phyloP scores from a whole-genome alignment of 306 rosid genomes.

The Quercus agrifolia region DNA sequence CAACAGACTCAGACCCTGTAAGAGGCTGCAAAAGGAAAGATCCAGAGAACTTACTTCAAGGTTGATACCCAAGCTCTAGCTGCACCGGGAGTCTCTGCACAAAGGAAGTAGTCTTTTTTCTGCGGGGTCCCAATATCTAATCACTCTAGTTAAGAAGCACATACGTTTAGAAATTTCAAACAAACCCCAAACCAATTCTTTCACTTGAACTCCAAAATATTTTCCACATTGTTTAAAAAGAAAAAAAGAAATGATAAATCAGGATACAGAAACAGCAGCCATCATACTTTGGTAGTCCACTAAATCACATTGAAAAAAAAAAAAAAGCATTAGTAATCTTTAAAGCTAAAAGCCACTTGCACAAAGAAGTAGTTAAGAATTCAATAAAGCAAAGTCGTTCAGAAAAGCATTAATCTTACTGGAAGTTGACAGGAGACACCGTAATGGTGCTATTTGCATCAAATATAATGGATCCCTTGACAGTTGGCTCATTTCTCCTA shows the following conservation, averaged over 20 bases:
- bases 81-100: constrained; percentile 98
- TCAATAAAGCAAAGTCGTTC: not conserved
- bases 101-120: constrained; percentile 93
- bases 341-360: constrained; percentile 8
- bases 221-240: constrained; percentile 4
- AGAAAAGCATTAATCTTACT: constrained; percentile 53
- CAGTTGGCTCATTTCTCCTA: constrained; percentile 81
- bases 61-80: constrained; percentile 99
- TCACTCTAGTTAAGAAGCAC: constrained; percentile 40
- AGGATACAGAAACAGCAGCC: constrained; percentile 99
- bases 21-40: not conserved
- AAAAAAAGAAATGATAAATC: constrained; percentile 7
- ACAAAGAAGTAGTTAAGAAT: not conserved
- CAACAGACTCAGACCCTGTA: not conserved
- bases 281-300: constrained; percentile 89
- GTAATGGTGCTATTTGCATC: constrained; percentile 91
- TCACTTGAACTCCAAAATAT: not conserved
- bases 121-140: constrained; percentile 96
- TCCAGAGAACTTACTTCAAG: constrained; percentile 66
- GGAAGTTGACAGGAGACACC: constrained; percentile 88
- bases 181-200: not conserved
- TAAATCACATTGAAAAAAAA: constrained; percentile 24
- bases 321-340: constrained; percentile 15
- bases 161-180: constrained; percentile 1
- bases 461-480: constrained; percentile 81